A percentile compares a stretch with the other conserved stretches of the same genome.
phyloP scores from a whole-genome alignment of 176 grass and related monocot species.

The Neostapfia colusana region DNA sequence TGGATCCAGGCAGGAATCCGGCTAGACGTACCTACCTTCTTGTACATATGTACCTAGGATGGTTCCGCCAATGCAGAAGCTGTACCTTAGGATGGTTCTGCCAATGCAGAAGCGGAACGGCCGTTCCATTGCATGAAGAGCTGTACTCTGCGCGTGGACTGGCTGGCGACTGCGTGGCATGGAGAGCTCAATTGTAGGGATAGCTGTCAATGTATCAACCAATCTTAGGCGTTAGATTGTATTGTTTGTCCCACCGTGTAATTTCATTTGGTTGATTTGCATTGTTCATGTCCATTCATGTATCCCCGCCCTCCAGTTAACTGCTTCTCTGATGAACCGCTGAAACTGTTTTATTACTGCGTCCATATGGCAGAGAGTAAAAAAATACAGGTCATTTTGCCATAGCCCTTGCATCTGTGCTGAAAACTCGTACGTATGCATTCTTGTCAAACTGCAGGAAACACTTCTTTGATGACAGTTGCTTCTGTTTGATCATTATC shows the following conservation, averaged over 20 bases:
- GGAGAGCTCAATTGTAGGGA: conserved; percentile 49
- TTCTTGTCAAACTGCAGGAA: neutral
- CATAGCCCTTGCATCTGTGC: neutral
- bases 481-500: neutral
- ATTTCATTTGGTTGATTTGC: conserved; percentile 7
- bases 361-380: conserved; percentile 44
- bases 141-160: conserved; percentile 54
- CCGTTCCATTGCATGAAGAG: conserved; percentile 13
- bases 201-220: conserved; percentile 41
- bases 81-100: conserved; percentile 57
- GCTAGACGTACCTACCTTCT: conserved; percentile 18
- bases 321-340: neutral
- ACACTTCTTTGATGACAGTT: neutral
- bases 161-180: neutral
- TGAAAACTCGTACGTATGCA: neutral
- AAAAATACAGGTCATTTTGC: conserved; percentile 41
- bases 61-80: conserved; percentile 52
- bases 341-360: conserved; percentile 37
- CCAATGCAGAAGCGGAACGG: conserved; percentile 43
- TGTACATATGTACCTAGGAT: conserved; percentile 67
- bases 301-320: conserved; percentile 7
- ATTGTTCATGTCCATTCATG: conserved; percentile 30
- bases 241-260: conserved; percentile 28
- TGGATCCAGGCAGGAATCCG: neutral
- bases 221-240: conserved; percentile 42